Conservation (phyloP, 139 green algal species). For the Picochlorum sp. region DNA sequence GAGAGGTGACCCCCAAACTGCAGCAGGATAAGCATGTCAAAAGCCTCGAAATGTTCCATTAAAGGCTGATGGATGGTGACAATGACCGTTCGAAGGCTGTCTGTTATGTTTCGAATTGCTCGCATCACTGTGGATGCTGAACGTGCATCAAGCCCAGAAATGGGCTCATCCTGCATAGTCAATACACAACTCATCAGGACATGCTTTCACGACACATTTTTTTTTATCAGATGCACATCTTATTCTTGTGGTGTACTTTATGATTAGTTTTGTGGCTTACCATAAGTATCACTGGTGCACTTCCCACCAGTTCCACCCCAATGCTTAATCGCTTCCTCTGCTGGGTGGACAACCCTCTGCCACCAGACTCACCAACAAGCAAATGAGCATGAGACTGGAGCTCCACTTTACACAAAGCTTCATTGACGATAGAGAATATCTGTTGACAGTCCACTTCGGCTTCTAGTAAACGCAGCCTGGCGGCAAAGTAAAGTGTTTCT, state of each 20-base stretch:
- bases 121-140: not conserved
- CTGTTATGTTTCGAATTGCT: not conserved
- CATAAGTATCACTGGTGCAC: not conserved
- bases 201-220: too few species aligned
- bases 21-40: not conserved
- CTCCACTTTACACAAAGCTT: not conserved
- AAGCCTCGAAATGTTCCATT: not conserved
- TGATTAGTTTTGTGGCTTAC: not conserved
- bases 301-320: not conserved
- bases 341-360: not conserved
- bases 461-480: not conserved
- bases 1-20: not conserved
- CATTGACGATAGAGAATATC: too few species aligned
- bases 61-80: not conserved
- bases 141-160: not conserved
- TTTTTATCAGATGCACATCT: too few species aligned
- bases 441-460: not conserved
- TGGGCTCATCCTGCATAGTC: not conserved
- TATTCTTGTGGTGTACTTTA: too few species aligned
- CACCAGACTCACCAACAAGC: not conserved
- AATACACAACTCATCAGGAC: too few species aligned
- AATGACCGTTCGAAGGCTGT: not conserved
- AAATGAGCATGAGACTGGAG: not conserved
- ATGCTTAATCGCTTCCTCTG: not conserved
- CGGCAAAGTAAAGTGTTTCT: not conserved